phyloP scores from a whole-genome alignment of 78 protist genomes.

The Creolimax fragrantissima region DNA sequence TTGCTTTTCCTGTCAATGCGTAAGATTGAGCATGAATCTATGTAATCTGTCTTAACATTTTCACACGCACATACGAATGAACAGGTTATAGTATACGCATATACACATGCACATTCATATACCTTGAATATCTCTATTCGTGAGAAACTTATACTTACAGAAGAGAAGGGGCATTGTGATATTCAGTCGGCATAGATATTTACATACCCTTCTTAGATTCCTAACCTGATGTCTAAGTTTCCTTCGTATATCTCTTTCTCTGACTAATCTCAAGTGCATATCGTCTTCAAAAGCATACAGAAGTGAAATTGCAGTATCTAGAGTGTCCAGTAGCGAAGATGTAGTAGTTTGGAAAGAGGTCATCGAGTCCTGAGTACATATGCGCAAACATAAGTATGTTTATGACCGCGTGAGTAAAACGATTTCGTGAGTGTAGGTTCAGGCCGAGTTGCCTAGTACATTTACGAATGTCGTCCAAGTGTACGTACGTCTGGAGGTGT shows the following conservation, averaged over 20 bases:
- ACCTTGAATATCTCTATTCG: background rate
- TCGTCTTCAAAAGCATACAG: background rate
- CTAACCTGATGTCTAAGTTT: background rate
- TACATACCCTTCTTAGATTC: background rate
- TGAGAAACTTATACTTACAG: no score
- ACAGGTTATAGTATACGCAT: background rate
- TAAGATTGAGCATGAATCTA: no score
- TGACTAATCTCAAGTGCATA: background rate
- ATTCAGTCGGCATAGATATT: no score
- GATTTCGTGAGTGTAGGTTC: no score
- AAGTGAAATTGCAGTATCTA: background rate
- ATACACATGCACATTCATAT: background rate
- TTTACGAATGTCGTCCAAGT: no score
- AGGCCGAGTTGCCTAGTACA: no score
- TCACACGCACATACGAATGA: background rate
- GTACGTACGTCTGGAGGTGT: no score
- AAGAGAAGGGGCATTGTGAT: no score
- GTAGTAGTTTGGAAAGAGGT: background rate
- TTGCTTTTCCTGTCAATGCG: background rate
- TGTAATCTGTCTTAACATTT: no score
- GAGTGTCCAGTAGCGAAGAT: background rate
- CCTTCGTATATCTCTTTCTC: background rate
- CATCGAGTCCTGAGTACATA: background rate
- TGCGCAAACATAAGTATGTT: no score
- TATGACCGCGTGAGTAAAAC: no score